Evolutionary conservation across 2,329 filamentous ascomycete genomes (phyloP), one percentile per base, ranked within the genome.

Genomic region (Pseudogymnoascus sp.): DNA sequence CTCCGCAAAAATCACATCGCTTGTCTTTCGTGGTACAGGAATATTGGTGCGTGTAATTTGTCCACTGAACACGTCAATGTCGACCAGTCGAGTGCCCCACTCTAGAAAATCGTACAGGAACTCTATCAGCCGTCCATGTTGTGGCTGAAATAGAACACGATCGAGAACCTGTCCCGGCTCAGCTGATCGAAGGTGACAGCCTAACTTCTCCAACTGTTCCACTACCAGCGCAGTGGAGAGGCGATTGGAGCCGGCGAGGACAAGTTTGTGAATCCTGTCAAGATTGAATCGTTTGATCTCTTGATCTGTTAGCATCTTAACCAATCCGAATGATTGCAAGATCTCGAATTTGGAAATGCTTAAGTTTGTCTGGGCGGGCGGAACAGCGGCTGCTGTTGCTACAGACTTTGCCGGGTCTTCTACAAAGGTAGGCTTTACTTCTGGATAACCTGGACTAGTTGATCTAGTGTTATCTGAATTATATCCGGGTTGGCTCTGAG

Each of bases 1-100:
- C 2, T 69, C 50, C 1, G 30, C 30, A 33, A 33, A 33, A 33
- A 33, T 33, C 30, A 33, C 30, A 33, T 36, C 35, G 35, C 35
- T 36, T 36, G 35, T 36, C 35, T 36, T 36, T 12, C 11, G 12
- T 14, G 35, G 35, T 14, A 36, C 35, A 14, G 35, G 9, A 12
- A 36, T 36, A 14, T 36, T 12, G 35, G 35, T 36, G 35, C 35
- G 35, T 12, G 12, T 36, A 14, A 36, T 12, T 5, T 36, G 11
- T 12, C 35, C 35, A 12, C 12, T 36, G 35, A 14, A 12, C 11
- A 14, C 9, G 12, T 36, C 35, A 14, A 14, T 14, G 12, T 36
- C 35, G 35, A 36, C 35, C 35, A 36, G 35, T 12, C 35, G 35
- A 14, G 35, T 14, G 12, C 12, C 35, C 11, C 35, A 14, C 35